These are phyloP conservation scores for Moricandia moricandioides DNA, from an alignment of 345 rosid genomes.

Conservation along the genomic window DNA sequence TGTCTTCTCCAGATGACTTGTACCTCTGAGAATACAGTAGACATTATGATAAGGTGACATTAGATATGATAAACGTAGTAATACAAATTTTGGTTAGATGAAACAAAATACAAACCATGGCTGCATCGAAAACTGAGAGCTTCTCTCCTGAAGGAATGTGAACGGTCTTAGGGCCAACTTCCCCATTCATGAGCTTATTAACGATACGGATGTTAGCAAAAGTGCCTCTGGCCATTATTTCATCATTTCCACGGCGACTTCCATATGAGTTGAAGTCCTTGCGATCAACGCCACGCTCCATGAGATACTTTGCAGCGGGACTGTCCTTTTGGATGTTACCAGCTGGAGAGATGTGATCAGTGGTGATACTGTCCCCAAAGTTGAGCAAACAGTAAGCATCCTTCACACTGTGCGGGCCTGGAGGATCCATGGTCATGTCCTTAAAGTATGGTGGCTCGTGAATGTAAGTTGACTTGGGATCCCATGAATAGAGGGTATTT, in stretches of 20 bases:
- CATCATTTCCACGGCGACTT: constrained; percentile 97
- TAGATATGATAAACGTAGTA: background rate
- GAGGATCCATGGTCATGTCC: constrained; percentile 88
- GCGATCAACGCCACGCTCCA: constrained; percentile 65
- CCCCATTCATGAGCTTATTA: constrained; percentile 92
- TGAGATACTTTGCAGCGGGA: constrained; percentile 78
- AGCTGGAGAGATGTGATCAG: constrained; percentile 92
- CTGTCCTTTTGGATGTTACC: constrained; percentile 93
- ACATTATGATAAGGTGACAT: background rate
- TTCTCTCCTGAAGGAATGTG: constrained; percentile 97
- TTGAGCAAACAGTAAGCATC: constrained; percentile 85
- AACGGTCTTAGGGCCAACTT: constrained; percentile 89
- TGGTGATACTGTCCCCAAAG: constrained; percentile 86
- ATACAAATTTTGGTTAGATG: background rate
- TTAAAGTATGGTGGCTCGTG: constrained; percentile 92
- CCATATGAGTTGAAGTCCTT: constrained; percentile 93
- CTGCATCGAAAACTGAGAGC: constrained; percentile 88
- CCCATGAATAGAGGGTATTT: constrained; percentile 71
- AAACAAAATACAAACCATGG: constrained; percentile 56
- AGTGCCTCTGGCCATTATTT: constrained; percentile 97
- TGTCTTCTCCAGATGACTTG: constrained; percentile 69
- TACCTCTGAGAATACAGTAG: constrained; percentile 60
- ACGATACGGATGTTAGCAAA: constrained; percentile 97
- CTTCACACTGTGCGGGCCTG: constrained; percentile 76
- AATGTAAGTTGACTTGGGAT: constrained; percentile 75